A percentile compares a stretch with the other conserved stretches of the same genome.
Evolutionary conservation across 2,329 filamentous ascomycete species (phyloP).

Genomic region (Cryphonectria japonica): DNA sequence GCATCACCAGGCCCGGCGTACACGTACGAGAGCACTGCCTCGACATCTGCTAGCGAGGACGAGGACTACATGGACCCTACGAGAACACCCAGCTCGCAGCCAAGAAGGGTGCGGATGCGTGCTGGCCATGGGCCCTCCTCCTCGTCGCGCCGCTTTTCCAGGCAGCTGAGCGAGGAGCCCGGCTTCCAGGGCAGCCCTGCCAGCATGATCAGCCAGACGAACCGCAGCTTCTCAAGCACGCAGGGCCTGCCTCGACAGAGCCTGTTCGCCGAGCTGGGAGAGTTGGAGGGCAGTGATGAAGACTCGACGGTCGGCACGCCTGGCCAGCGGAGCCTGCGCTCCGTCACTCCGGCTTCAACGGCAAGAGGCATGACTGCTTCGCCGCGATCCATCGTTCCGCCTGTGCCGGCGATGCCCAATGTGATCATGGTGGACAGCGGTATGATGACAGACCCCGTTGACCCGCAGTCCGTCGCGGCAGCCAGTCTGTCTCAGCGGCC

Average conservation of each 20-base stretch:
- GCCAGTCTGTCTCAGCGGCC: constrained; percentile 45
- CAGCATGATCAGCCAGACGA: constrained; percentile 61
- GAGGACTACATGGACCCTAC: constrained; percentile 57
- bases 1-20: constrained; percentile 52
- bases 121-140: constrained; percentile 62
- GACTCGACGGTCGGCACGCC: constrained; percentile 65
- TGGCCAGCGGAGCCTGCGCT: constrained; percentile 52
- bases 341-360: constrained; percentile 53
- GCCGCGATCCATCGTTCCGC: constrained; percentile 44
- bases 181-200: constrained; percentile 62
- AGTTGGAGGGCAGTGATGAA: constrained; percentile 76
- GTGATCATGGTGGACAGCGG: constrained; percentile 62
- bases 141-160: constrained; percentile 58
- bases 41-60: constrained; percentile 79
- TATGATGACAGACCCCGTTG: constrained; percentile 64
- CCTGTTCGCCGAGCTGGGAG: constrained; percentile 87
- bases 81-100: constrained; percentile 65
- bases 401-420: constrained; percentile 54
- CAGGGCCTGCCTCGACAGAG: constrained; percentile 67
- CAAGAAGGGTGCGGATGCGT: constrained; percentile 73
- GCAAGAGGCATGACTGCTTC: constrained; percentile 45
- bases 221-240: constrained; percentile 51
- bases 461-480: constrained; percentile 36
- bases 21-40: constrained; percentile 86
- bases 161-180: constrained; percentile 64